Base-by-base conservation (phyloP, 139 green algal species). In the Astrephomene gubernaculifera region DNA sequence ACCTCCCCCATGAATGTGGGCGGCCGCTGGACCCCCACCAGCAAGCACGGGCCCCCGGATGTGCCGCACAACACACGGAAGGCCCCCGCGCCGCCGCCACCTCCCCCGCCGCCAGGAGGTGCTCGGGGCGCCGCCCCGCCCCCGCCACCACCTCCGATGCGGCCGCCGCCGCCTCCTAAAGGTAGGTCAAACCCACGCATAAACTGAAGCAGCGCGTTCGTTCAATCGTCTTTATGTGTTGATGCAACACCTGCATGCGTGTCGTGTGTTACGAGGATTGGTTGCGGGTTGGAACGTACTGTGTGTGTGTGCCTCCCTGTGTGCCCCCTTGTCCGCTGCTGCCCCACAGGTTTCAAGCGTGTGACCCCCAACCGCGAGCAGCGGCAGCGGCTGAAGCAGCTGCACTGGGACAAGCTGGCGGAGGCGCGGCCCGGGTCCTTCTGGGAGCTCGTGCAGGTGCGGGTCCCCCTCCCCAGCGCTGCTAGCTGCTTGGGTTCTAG, bases 371-470 rank as follows among this genome's bases (percentile, higher is more conserved):
- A 75, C 12, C 79, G 90, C 25, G 88, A 88, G 69, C 90, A 95
- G 89, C 82, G 75, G 49, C 86, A 85, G 68, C 89, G 90, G 63
- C 87, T 98, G 21, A 97, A 97, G 89, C 87, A 92, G 89, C 88
- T 98, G 74, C 95, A 98, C 89, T 98, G 95, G 95, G 92, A 97
- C 60, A 97, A 96, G 89, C 90, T 97, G 69, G 90, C 84, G 49
- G 60, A 86, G 35, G 88, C 88, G 8, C 33, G 86, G 72, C 85
- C 91, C 31, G 90, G 90, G 71, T 95, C 92, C 1, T 90, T 97
- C 41, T 97, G 95, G 95, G 82, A 86, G 27, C 35, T 73, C 19
- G 85, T 85, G 53, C 76, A 91, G 71, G 82, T 87, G 63, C 39
- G 63, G 22, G 68, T n/a, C n/a, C n/a, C n/a, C n/a, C n/a, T n/a